Base-by-base conservation (phyloP, 108 stramenopile species). In the Fistulifera solaris region DNA sequence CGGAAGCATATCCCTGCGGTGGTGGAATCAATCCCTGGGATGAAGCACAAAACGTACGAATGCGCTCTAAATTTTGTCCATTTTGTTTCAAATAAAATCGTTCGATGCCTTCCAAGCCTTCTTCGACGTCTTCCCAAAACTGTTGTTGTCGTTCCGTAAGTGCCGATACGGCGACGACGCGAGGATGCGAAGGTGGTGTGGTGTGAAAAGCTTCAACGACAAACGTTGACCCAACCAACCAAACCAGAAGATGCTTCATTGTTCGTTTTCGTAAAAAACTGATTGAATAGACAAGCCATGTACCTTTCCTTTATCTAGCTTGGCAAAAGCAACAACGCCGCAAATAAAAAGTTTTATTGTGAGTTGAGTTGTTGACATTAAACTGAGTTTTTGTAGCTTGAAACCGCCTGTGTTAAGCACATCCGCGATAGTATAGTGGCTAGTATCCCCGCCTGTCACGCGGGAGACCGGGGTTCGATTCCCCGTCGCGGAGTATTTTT, bases 381-480 rank as follows among this genome's bases (percentile, higher is more conserved):
- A 6, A 35, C 31, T 6, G 6, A 35, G 31, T 35, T 6, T 35
- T 35, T 35, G 31, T 35, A 35, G 31, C 31, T 8, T 35, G 31
- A 35, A 35, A 35, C 3, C 31, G 8, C 3, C 31, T 35, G 3
- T 35, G 31, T 35, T 3, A 35, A 51, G n/a, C n/a, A 51, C 50
- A 22, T 51, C 50, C 50, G 50, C n/a, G 22, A 94, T 94, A 94
- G 93, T 94, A 94, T 94, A 94, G 86, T 90, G 93, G 88, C 85
- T 90, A 94, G 85, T 94, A 94, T 94, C 84, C 93, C 93, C 89
- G 93, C 88, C 93, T 94, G 93, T 94, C 93, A 94, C 84, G 87
- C 91, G 85, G 87, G 91, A 89, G 91, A 89, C 85, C 87, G 80
- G 91, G 91, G 87, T 89, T 93, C 87, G 85, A 89, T 93, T 93